A percentile compares a stretch with the other conserved stretches of the same genome.
These are phyloP conservation scores for Paraconiothyrium brasiliense DNA, from an alignment of 2,329 filamentous ascomycete species.

Conservation along the genomic window DNA sequence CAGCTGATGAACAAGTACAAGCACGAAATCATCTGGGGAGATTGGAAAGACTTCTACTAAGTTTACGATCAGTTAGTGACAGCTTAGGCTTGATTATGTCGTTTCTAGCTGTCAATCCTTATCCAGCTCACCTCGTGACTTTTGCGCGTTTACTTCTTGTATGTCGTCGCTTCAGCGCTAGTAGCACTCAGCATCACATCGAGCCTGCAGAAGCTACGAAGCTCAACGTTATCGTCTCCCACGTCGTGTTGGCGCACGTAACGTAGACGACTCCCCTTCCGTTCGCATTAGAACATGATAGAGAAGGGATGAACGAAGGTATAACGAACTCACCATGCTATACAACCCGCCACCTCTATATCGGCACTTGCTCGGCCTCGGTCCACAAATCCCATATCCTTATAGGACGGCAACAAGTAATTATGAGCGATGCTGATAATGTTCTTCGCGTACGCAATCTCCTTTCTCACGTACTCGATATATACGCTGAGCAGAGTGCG, in stretches of 20 bases:
- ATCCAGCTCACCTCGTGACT: neutral
- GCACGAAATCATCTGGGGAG: conserved; percentile 43
- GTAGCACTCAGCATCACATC: neutral
- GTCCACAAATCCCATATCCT: neutral
- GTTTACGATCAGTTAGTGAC: neutral
- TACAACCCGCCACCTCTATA: neutral
- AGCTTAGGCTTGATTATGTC: neutral
- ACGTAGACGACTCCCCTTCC: neutral
- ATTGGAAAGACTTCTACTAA: conserved; percentile 42
- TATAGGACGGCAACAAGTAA: neutral
- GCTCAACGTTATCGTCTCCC: neutral
- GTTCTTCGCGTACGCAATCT: too few species aligned
- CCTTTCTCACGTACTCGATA: too few species aligned
- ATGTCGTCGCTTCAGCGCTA: neutral
- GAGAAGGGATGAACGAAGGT: neutral
- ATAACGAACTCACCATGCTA: neutral
- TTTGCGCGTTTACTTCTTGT: neutral
- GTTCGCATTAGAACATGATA: neutral
- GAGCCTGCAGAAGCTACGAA: neutral
- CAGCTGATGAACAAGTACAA: conserved; percentile 52
- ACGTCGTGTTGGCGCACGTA: neutral
- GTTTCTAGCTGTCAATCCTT: neutral
- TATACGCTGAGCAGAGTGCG: too few species aligned
- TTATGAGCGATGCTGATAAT: neutral
- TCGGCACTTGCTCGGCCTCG: neutral